These are phyloP conservation scores for Lathyrus sativus DNA, from an alignment of 306 rosid genomes.

Conservation along the genomic window DNA sequence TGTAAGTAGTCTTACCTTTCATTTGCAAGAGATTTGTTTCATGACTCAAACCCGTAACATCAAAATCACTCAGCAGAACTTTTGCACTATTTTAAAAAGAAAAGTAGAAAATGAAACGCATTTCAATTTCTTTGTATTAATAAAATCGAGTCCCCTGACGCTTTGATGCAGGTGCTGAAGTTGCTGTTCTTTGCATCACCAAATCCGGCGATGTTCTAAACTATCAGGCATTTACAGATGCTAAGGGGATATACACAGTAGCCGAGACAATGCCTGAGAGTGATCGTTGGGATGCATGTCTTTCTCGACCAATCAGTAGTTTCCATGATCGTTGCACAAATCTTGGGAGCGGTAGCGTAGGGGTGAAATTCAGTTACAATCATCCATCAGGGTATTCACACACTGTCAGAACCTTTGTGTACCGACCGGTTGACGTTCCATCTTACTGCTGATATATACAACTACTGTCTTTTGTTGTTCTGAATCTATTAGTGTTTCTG, in stretches of 20 bases:
- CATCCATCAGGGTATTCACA: conserved; percentile 85
- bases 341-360: conserved; percentile 64
- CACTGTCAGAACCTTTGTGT: conserved; percentile 69
- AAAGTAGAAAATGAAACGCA: background rate
- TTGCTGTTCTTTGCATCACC: conserved; percentile 93
- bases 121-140: background rate
- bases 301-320: conserved; percentile 90
- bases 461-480: conserved; percentile 21
- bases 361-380: conserved; percentile 81
- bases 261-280: conserved; percentile 96
- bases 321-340: conserved; percentile 85
- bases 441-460: conserved; percentile 67
- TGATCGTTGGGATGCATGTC: conserved; percentile 95
- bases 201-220: conserved; percentile 89
- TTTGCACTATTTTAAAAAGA: background rate
- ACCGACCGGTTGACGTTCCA: conserved; percentile 60
- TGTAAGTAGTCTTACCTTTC: background rate
- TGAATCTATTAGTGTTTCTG: conserved; percentile 5
- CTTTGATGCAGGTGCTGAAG: conserved; percentile 78
- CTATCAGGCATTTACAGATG: conserved; percentile 86
- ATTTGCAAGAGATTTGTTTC: background rate
- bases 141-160: conserved; percentile 21
- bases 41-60: background rate
- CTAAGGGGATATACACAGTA: conserved; percentile 76
- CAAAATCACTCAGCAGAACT: background rate